A percentile compares a stretch with the other conserved stretches of the same genome.
Evolutionary conservation across 306 rosid genomes (phyloP).

Genomic region (Morella rubra): DNA sequence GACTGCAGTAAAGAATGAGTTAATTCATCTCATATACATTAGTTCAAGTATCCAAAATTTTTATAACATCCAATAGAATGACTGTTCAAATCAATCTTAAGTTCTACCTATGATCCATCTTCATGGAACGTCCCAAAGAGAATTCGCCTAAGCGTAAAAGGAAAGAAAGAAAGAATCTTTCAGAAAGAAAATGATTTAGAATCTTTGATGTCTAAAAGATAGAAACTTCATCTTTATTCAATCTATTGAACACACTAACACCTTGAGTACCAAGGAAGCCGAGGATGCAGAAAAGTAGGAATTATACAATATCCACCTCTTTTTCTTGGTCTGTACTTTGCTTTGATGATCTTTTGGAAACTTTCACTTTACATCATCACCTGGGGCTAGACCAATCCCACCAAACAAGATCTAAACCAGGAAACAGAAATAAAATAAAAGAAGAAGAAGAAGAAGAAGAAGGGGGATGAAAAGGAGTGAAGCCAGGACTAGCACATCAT

Average conservation of each 20-base stretch:
- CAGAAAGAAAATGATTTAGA: slow-evolving; percentile 15
- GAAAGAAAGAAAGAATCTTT: slow-evolving; percentile 41
- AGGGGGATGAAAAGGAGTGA: background rate
- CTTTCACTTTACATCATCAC: slow-evolving; percentile 37
- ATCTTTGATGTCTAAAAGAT: slow-evolving; percentile 28
- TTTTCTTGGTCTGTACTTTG: slow-evolving; percentile 18
- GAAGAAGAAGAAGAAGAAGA: background rate
- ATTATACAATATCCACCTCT: slow-evolving; percentile 16
- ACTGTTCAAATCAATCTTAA: no score
- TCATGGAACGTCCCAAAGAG: slow-evolving; percentile 30
- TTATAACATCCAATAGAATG: no score
- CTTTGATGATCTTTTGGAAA: slow-evolving; percentile 20
- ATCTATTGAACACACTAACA: slow-evolving; percentile 25
- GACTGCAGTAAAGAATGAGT: no score
- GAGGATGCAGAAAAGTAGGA: slow-evolving; percentile 41
- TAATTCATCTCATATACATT: no score
- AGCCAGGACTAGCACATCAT: background rate
- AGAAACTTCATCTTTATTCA: slow-evolving; percentile 17
- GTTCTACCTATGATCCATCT: background rate
- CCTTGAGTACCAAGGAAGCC: slow-evolving; percentile 37
- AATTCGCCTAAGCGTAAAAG: slow-evolving; percentile 35
- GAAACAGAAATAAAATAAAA: background rate
- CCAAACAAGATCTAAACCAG: slow-evolving; percentile 12
- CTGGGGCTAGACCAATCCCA: slow-evolving; percentile 9
- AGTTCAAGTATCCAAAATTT: no score